Evolutionary conservation across 2,329 filamentous ascomycete genomes (phyloP).

Genomic region (Fusarium sp.): DNA sequence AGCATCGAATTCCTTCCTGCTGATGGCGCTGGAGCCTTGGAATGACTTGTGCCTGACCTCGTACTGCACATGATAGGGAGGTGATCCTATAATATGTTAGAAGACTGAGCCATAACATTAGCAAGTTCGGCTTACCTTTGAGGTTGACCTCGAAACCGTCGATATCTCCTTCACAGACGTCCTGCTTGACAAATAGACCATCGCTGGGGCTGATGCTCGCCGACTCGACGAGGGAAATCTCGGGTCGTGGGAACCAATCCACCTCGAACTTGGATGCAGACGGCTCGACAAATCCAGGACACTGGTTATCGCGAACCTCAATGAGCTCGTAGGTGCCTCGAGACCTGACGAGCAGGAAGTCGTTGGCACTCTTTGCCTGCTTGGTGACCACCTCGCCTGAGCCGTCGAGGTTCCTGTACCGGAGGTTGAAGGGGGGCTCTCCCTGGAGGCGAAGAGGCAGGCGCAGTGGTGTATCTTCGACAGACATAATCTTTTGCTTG

Average conservation of each 20-base stretch:
- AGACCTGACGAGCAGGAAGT: conserved; percentile 72
- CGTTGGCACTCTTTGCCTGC: conserved; percentile 71
- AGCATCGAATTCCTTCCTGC: conserved; percentile 79
- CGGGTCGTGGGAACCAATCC: conserved; percentile 86
- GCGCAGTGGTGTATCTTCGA: conserved; percentile 80
- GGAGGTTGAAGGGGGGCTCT: conserved; percentile 84
- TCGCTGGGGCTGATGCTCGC: conserved; percentile 66
- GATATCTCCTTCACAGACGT: conserved; percentile 95
- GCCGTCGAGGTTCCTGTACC: conserved; percentile 76
- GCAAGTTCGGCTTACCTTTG: conserved; percentile 67
- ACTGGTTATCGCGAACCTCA: conserved; percentile 81
- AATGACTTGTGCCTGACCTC: conserved; percentile 79
- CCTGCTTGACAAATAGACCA: conserved; percentile 75
- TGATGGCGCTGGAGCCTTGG: conserved; percentile 73
- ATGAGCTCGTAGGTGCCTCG: conserved; percentile 85
- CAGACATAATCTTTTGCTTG: conserved; percentile 77
- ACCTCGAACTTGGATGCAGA: conserved; percentile 82
- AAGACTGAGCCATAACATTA: not conserved
- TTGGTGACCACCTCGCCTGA: conserved; percentile 59
- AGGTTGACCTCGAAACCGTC: conserved; percentile 87
- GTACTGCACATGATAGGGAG: conserved; percentile 88
- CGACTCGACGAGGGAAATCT: conserved; percentile 75
- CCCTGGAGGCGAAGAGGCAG: conserved; percentile 89
- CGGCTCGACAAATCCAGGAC: conserved; percentile 83
- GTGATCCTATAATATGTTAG: conserved; percentile 67